A percentile compares a stretch with the other conserved stretches of the same genome.
Evolutionary conservation across 192 early-diverging fungal species (phyloP).

Genomic region (Coemansia sp.): DNA sequence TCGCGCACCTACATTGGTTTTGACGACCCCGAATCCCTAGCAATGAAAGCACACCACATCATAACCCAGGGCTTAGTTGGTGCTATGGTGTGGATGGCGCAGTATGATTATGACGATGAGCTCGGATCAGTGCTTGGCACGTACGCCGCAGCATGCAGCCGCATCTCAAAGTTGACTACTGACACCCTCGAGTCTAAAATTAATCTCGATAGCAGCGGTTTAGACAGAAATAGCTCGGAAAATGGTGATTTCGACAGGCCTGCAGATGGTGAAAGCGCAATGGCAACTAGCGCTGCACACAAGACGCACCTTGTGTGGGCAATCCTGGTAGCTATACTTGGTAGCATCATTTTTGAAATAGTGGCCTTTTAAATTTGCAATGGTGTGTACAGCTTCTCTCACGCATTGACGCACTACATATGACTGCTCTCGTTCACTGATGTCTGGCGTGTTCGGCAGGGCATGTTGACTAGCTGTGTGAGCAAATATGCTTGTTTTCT

Average conservation of each 20-base stretch:
- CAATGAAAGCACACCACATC: slow-evolving; percentile 58
- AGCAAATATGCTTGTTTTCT: slow-evolving; percentile 3
- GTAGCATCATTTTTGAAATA: background rate
- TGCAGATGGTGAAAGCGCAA: background rate
- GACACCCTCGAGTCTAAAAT: background rate
- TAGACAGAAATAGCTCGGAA: background rate
- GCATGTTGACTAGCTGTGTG: background rate
- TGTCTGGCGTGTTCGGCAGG: background rate
- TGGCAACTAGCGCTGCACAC: background rate
- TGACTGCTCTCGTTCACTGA: background rate
- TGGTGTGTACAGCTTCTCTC: background rate
- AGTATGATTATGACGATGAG: slow-evolving; percentile 63
- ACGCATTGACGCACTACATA: background rate
- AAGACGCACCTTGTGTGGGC: background rate
- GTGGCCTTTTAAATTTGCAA: background rate
- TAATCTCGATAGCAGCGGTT: background rate
- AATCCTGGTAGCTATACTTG: slow-evolving; percentile 2
- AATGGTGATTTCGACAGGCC: background rate
- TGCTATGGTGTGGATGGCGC: slow-evolving; percentile 72
- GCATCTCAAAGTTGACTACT: slow-evolving; percentile 13
- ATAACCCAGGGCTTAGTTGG: slow-evolving; percentile 58
- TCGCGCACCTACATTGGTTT: slow-evolving; percentile 69
- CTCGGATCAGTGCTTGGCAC: slow-evolving; percentile 44
- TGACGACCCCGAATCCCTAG: slow-evolving; percentile 64
- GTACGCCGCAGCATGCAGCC: slow-evolving; percentile 28